Percentiles rank a stretch among this genome's conserved stretches.
Evolutionary conservation across 2,329 filamentous ascomycete genomes (phyloP).

Genomic region (Nigrospora oryzae): DNA sequence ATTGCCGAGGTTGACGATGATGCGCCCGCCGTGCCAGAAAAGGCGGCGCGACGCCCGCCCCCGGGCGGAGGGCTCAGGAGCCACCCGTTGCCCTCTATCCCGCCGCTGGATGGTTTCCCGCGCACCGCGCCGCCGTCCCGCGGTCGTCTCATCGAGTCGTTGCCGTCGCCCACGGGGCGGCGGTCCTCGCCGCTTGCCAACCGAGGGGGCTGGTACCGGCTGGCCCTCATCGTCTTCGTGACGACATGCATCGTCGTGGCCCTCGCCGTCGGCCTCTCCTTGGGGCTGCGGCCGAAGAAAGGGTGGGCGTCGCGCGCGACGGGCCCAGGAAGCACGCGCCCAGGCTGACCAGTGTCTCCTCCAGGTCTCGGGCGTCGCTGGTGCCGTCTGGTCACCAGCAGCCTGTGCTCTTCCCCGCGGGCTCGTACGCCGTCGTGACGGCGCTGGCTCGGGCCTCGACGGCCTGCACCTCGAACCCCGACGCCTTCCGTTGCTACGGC

Average conservation of each 20-base stretch:
- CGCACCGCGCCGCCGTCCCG: no score
- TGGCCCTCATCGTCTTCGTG: constrained; percentile 19
- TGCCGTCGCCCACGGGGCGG: constrained; percentile 4
- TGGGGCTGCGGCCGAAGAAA: constrained; percentile 26
- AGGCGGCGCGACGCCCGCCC: background rate
- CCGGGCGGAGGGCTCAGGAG: background rate
- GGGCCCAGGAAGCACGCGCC: no score
- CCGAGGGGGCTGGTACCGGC: constrained; percentile 24
- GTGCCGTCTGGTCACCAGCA: background rate
- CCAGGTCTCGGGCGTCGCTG: background rate
- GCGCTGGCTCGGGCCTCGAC: constrained; percentile 44
- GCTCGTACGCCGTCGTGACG: constrained; percentile 53
- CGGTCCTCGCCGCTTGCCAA: constrained; percentile 9
- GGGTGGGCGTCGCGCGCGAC: constrained; percentile 13
- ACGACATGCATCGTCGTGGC: constrained; percentile 23
- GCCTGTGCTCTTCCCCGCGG: constrained; percentile 42
- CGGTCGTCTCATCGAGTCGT: background rate
- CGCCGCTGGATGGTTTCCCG: no score
- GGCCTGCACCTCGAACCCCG: constrained; percentile 47
- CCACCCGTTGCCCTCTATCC: no score
- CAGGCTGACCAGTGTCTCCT: no score
- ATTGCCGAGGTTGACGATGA: background rate
- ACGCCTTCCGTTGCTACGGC: constrained; percentile 56
- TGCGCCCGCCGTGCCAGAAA: constrained; percentile 1
- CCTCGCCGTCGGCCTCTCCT: constrained; percentile 28